Evolutionary conservation across 345 rosid genomes (phyloP).

Genomic region (Sapria himalayana): DNA sequence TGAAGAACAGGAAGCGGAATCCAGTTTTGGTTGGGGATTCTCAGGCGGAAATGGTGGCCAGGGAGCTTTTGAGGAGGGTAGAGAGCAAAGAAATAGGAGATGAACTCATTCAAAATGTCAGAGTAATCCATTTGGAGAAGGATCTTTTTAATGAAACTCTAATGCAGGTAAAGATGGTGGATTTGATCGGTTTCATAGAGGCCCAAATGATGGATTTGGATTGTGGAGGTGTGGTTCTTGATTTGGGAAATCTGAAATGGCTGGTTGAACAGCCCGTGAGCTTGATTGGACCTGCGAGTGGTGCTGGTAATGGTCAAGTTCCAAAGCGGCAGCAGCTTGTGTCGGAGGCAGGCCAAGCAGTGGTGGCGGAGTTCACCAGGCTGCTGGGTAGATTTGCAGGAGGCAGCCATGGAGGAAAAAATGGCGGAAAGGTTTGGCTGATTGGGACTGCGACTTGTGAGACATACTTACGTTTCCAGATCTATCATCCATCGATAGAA

Average conservation of each 20-base stretch:
- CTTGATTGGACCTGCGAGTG: constrained; percentile 3
- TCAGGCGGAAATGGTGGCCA: constrained; percentile 50
- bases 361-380: constrained; percentile 45
- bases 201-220: constrained; percentile 19
- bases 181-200: constrained; percentile 36
- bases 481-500: constrained; percentile 78
- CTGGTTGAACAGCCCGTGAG: constrained; percentile 36
- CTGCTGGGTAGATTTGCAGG: constrained; percentile 28
- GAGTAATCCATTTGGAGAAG: constrained; percentile 43
- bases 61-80: constrained; percentile 40
- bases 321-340: constrained; percentile 16
- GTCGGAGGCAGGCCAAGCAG: constrained; percentile 23
- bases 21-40: constrained; percentile 81
- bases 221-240: constrained; percentile 41
- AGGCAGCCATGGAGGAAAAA: constrained; percentile 8
- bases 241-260: constrained; percentile 94
- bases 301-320: constrained; percentile 3
- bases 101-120: constrained; percentile 30
- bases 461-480: constrained; percentile 80
- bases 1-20: constrained; percentile 44
- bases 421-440: constrained; percentile 42
- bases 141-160: constrained; percentile 33
- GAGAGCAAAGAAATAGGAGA: constrained; percentile 43
- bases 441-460: constrained; percentile 94
- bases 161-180: constrained; percentile 24